Conservation (phyloP, 2,329 filamentous ascomycete genomes). For the Xylaria sp. region DNA sequence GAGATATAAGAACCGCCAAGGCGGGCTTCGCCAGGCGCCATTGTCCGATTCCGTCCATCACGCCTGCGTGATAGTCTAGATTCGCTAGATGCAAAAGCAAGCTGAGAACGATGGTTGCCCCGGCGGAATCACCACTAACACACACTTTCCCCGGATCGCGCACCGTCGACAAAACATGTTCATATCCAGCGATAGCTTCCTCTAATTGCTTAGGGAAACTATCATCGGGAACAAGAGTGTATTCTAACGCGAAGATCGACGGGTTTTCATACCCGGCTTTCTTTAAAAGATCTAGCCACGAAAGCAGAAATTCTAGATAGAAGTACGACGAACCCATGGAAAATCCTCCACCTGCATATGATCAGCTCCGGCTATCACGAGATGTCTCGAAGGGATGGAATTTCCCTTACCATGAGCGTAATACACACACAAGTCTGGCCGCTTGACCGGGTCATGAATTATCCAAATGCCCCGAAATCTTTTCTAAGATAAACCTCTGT, state of each 20-base stretch:
- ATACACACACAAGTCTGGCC: slow-evolving; percentile 82
- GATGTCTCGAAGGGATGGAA: neutral
- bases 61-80: slow-evolving; percentile 49
- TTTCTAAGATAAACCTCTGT: slow-evolving; percentile 48
- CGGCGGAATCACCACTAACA: slow-evolving; percentile 82
- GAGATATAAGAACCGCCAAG: slow-evolving; percentile 79
- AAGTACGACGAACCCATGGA: slow-evolving; percentile 85
- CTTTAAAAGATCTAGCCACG: slow-evolving; percentile 74
- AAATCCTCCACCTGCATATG: slow-evolving; percentile 73
- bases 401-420: slow-evolving; percentile 75
- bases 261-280: slow-evolving; percentile 76
- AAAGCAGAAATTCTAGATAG: slow-evolving; percentile 84
- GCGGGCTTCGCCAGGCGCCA: slow-evolving; percentile 51
- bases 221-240: slow-evolving; percentile 80
- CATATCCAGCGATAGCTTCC: slow-evolving; percentile 76
- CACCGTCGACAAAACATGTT: slow-evolving; percentile 70
- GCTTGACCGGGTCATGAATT: slow-evolving; percentile 64
- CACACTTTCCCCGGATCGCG: slow-evolving; percentile 70
- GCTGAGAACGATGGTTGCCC: slow-evolving; percentile 77
- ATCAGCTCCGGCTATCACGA: slow-evolving; percentile 35
- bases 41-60: slow-evolving; percentile 50
- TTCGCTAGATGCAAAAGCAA: slow-evolving; percentile 74
- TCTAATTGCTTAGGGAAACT: slow-evolving; percentile 78
- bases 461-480: slow-evolving; percentile 76
- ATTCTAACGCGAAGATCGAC: slow-evolving; percentile 81